Evolutionary conservation across 306 rosid species (phyloP).

Genomic region (Medicago ruthenica): DNA sequence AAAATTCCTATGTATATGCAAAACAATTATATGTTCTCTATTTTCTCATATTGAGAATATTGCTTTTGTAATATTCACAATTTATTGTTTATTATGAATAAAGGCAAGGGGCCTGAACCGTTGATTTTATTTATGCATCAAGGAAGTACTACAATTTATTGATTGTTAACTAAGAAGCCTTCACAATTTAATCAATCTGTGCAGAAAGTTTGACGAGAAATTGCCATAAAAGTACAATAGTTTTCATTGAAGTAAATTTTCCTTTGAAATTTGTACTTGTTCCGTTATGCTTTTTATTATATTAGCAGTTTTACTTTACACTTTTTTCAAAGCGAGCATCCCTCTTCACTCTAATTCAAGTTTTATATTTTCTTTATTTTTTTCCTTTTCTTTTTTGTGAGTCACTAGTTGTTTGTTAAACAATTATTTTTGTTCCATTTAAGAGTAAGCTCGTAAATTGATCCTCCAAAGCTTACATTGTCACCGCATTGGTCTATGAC

Average conservation of each 20-base stretch:
- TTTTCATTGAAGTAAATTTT: constrained; percentile 21
- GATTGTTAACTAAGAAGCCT: constrained; percentile 1
- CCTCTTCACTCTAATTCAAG: neutral
- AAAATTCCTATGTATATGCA: constrained; percentile 32
- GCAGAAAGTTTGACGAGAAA: constrained; percentile 11
- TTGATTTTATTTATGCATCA: constrained; percentile 12
- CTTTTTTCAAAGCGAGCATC: neutral
- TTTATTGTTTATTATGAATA: constrained; percentile 1
- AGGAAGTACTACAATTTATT: neutral
- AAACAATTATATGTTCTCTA: constrained; percentile 23
- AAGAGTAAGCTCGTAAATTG: neutral
- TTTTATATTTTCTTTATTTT: neutral
- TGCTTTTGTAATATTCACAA: constrained; percentile 19
- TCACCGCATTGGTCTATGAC: neutral
- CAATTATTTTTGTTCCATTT: constrained; percentile 12
- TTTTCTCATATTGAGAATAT: constrained; percentile 31
- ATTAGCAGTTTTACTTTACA: neutral
- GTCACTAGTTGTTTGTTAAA: constrained; percentile 10
- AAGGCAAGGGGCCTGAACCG: constrained; percentile 1
- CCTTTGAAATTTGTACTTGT: neutral
- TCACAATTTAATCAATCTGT: neutral
- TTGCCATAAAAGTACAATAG: constrained; percentile 3
- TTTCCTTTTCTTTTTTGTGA: neutral
- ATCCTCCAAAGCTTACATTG: constrained; percentile 20
- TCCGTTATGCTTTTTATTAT: constrained; percentile 2